These are phyloP conservation scores for Juglanconis juglandina DNA, from an alignment of 2,329 filamentous ascomycete species.

Conservation along the genomic window DNA sequence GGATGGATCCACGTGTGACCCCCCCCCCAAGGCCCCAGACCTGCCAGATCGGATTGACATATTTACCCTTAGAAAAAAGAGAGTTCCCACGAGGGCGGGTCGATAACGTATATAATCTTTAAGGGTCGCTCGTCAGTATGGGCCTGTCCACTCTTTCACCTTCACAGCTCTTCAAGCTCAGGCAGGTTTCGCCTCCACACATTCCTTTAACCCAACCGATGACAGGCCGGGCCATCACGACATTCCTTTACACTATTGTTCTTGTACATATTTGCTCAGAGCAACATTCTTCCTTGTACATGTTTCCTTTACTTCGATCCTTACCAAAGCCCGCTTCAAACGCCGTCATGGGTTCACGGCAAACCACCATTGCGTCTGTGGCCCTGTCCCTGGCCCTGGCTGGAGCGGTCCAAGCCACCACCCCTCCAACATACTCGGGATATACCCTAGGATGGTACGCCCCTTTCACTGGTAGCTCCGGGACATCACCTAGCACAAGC, in stretches of 20 bases:
- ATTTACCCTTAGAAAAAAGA: neutral
- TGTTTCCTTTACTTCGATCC: neutral
- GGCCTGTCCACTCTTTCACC: neutral
- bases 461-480: slow-evolving; percentile 40
- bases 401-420: neutral
- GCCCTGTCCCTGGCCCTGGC: neutral
- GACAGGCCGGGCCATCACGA: neutral
- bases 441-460: slow-evolving; percentile 45
- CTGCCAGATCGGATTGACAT: neutral
- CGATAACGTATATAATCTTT: neutral
- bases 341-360: neutral
- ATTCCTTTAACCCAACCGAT: neutral
- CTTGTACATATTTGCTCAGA: neutral
- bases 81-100: neutral
- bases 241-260: neutral
- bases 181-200: neutral
- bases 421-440: slow-evolving; percentile 35
- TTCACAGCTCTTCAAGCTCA: slow-evolving; percentile 1
- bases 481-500: slow-evolving; percentile 32
- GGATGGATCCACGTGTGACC: neutral
- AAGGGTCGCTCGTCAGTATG: neutral
- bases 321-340: neutral
- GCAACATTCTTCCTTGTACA: neutral
- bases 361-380: neutral
- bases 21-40: neutral